Conservation (phyloP, 2,329 filamentous ascomycete species). For the Colletotrichum abscissum region DNA sequence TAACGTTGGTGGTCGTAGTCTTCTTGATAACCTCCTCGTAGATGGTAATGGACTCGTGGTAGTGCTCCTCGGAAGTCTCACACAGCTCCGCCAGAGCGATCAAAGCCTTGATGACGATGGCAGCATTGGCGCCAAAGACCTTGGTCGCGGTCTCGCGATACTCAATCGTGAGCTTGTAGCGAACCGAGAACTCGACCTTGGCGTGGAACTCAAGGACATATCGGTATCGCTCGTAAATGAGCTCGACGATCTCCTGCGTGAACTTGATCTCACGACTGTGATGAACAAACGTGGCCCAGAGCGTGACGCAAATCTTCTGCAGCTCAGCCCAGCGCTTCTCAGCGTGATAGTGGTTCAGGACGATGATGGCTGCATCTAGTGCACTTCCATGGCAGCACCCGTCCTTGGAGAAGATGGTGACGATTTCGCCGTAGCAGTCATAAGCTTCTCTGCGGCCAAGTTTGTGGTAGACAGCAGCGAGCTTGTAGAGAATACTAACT, state of each 20-base stretch:
- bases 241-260: constrained; percentile 55
- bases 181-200: constrained; percentile 51
- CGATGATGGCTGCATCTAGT: constrained; percentile 56
- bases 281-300: constrained; percentile 52
- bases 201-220: constrained; percentile 57
- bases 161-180: constrained; percentile 58
- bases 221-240: constrained; percentile 56
- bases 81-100: constrained; percentile 57
- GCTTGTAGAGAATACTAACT: constrained; percentile 46
- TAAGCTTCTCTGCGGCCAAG: constrained; percentile 46
- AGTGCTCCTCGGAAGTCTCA: constrained; percentile 53
- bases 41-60: constrained; percentile 55
- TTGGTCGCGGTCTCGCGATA: constrained; percentile 58
- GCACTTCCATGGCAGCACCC: constrained; percentile 52
- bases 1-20: constrained; percentile 47
- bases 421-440: constrained; percentile 51
- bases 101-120: constrained; percentile 45
- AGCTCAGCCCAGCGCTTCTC: constrained; percentile 57
- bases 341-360: constrained; percentile 57
- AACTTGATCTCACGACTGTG: constrained; percentile 52
- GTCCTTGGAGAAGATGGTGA: constrained; percentile 46
- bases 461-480: constrained; percentile 28
- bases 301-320: constrained; percentile 54
- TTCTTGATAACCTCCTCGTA: constrained; percentile 58
- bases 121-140: constrained; percentile 44